phyloP scores from a whole-genome alignment of 805 yeast genomes.

The Priceomyces melissophilus region DNA sequence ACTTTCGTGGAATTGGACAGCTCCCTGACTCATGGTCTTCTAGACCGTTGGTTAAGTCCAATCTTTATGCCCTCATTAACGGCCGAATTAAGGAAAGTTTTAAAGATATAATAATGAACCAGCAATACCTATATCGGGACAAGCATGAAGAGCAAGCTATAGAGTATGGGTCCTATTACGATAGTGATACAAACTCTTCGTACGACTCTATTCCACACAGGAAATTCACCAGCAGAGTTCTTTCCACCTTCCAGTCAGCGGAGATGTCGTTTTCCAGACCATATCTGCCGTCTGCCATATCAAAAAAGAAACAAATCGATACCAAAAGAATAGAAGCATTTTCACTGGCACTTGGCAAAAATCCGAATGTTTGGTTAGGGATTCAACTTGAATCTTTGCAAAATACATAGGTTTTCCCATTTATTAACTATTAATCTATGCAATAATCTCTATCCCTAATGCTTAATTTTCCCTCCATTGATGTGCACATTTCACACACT shows the following conservation, averaged over 20 bases:
- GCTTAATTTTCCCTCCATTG: conserved; percentile 93
- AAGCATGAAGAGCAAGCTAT: conserved; percentile 1
- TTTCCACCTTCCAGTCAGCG: too few species aligned
- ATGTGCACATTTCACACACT: conserved; percentile 88
- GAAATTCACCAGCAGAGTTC: too few species aligned
- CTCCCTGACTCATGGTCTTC: neutral
- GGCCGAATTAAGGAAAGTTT: conserved; percentile 24
- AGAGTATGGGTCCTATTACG: neutral
- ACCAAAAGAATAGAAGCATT: neutral
- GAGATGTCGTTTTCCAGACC: neutral
- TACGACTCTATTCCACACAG: too few species aligned
- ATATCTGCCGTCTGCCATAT: neutral
- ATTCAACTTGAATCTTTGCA: conserved; percentile 7
- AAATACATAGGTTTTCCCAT: neutral
- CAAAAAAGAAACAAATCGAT: neutral
- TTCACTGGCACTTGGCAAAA: conserved; percentile 5
- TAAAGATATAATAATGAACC: conserved; percentile 18
- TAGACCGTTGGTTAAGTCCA: conserved; percentile 13
- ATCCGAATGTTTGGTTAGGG: conserved; percentile 12
- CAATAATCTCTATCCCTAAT: too few species aligned
- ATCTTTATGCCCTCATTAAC: conserved; percentile 21
- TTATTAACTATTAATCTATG: neutral
- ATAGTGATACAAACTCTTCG: too few species aligned
- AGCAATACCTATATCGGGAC: conserved; percentile 20
- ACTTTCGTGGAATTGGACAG: conserved; percentile 6